Conservation (phyloP, 75 land plant genomes). For the Ceratopteris richardii region DNA sequence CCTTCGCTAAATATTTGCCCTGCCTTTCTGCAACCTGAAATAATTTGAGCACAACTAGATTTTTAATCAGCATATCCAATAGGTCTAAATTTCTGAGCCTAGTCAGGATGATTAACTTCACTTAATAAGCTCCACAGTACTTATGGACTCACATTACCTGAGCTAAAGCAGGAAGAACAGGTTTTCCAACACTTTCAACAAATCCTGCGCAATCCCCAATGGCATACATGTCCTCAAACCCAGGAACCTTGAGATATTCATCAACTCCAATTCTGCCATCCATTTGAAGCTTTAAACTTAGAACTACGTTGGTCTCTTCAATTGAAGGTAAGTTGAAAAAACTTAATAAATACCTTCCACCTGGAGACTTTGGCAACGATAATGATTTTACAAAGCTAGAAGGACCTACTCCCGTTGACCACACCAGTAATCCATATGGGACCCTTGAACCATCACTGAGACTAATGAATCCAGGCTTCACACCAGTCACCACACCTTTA, state of each 20-base stretch:
- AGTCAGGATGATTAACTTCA: too few species aligned
- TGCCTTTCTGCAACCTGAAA: constrained; percentile 88
- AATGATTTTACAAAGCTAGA: constrained; percentile 60
- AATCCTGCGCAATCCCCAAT: constrained; percentile 93
- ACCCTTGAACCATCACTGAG: constrained; percentile 80
- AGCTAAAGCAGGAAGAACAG: constrained; percentile 76
- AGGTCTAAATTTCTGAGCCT: too few species aligned
- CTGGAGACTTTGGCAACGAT: constrained; percentile 60
- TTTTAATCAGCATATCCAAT: too few species aligned
- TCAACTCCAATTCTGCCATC: constrained; percentile 80
- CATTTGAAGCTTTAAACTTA: too few species aligned
- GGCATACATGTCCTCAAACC: constrained; percentile 68
- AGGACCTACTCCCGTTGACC: constrained; percentile 99
- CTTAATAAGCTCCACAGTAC: too few species aligned
- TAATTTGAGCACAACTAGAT: background rate
- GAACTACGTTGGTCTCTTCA: too few species aligned
- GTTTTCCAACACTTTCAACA: constrained; percentile 69
- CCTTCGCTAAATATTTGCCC: constrained; percentile 64
- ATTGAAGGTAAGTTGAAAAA: background rate
- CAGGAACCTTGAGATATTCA: constrained; percentile 71
- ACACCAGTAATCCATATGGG: constrained; percentile 92
- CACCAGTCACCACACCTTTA: constrained; percentile 85
- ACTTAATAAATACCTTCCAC: constrained; percentile 58
- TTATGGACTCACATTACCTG: too few species aligned
- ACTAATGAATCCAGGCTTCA: constrained; percentile 46